phyloP scores from a whole-genome alignment of 1,284 basidiomycete species.

The Microbotryum scabiosae region DNA sequence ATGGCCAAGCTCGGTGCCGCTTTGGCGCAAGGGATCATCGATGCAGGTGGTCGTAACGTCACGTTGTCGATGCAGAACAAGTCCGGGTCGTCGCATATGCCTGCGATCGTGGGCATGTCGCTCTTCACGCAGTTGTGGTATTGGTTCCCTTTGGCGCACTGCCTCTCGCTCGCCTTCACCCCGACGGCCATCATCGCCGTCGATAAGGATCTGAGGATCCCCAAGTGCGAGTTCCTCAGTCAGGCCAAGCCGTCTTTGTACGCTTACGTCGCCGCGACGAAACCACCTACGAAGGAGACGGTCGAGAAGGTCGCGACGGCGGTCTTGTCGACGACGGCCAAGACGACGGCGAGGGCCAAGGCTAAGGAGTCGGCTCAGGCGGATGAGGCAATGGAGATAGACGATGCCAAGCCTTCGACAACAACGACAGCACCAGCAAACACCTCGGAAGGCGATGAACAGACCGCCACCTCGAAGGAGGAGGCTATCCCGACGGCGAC shows the following conservation, averaged over 20 bases:
- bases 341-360: conserved; percentile 83
- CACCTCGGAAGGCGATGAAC: conserved; percentile 35
- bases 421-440: conserved; percentile 37
- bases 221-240: conserved; percentile 70
- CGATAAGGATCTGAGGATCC: conserved; percentile 74
- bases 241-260: conserved; percentile 63
- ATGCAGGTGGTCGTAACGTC: conserved; percentile 89
- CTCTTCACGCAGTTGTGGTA: conserved; percentile 99
- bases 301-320: conserved; percentile 83
- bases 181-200: conserved; percentile 89
- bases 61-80: conserved; percentile 86
- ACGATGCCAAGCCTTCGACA: conserved; percentile 37
- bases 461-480: too few species aligned
- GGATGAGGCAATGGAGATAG: conserved; percentile 61
- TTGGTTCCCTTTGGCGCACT: conserved; percentile 96
- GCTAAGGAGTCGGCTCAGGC: conserved; percentile 55
- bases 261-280: conserved; percentile 74
- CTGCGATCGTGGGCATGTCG: conserved; percentile 87
- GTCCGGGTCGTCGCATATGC: conserved; percentile 81
- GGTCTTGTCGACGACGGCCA: conserved; percentile 88
- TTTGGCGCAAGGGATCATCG: conserved; percentile 87
- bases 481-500: not conserved
- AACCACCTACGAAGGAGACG: conserved; percentile 81
- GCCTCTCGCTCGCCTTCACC: conserved; percentile 79
- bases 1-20: conserved; percentile 95